These are phyloP conservation scores for Coemansia sp. DNA, from an alignment of 192 early-diverging fungal species.

Conservation along the genomic window DNA sequence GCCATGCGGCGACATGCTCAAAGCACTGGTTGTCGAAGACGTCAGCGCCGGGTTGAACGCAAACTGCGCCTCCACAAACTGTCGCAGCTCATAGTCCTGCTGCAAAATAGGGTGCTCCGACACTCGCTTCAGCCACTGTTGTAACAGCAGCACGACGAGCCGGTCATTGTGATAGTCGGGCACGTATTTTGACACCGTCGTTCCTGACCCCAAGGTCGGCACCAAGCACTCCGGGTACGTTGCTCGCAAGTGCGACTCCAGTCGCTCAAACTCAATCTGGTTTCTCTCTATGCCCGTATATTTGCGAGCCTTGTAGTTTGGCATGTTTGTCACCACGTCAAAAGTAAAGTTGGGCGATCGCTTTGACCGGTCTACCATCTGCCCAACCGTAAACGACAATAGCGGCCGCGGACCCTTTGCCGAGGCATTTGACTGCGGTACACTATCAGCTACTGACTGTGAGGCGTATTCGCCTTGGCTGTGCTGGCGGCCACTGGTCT, in stretches of 20 bases:
- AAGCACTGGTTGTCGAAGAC: conserved; percentile 12
- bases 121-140: conserved; percentile 52
- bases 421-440: neutral
- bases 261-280: conserved; percentile 53
- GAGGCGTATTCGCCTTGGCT: neutral
- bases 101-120: conserved; percentile 47
- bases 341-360: conserved; percentile 40
- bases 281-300: conserved; percentile 49
- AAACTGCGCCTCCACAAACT: conserved; percentile 58
- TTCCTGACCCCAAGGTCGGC: conserved; percentile 43
- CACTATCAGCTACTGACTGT: neutral
- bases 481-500: neutral
- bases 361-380: conserved; percentile 49
- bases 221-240: conserved; percentile 57
- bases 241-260: conserved; percentile 48
- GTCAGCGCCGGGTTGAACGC: conserved; percentile 48
- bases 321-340: conserved; percentile 42
- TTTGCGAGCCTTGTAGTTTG: conserved; percentile 50
- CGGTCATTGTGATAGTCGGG: conserved; percentile 54
- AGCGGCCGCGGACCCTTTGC: conserved; percentile 12
- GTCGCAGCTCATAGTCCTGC: conserved; percentile 57
- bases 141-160: conserved; percentile 47
- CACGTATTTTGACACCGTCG: conserved; percentile 51
- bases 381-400: conserved; percentile 41
- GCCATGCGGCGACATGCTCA: conserved; percentile 28